A percentile compares a stretch with the other conserved stretches of the same genome.
Evolutionary conservation across 148 eudicot species (phyloP).

Genomic region (Rhododendron ferrugineum): DNA sequence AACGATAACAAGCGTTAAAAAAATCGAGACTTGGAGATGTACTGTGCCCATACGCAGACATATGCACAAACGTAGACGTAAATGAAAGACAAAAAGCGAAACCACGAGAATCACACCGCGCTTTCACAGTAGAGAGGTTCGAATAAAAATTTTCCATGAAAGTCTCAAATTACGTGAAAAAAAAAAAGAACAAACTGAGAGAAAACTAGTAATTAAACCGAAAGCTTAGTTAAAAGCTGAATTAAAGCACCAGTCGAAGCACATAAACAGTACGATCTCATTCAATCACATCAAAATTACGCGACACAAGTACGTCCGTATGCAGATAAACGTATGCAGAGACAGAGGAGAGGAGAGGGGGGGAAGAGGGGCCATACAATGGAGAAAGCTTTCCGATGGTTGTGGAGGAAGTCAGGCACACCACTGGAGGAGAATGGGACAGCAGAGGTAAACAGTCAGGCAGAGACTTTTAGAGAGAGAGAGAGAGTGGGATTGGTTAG

Average conservation of each 20-base stretch:
- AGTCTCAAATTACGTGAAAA: neutral
- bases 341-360: neutral
- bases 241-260: neutral
- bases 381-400: neutral
- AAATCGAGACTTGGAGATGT: neutral
- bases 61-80: neutral
- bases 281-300: neutral
- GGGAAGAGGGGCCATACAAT: neutral
- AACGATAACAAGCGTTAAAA: neutral
- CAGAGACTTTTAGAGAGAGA: neutral
- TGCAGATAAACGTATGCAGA: neutral
- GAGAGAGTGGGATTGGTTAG: no score
- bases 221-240: neutral
- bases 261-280: neutral
- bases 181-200: neutral
- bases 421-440: neutral
- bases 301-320: neutral
- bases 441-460: neutral
- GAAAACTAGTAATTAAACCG: no score
- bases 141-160: neutral
- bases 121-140: neutral
- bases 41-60: neutral
- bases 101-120: slow-evolving; percentile 4
- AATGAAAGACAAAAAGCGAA: neutral
- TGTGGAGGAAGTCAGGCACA: neutral